Evolutionary conservation across 2,329 filamentous ascomycete genomes (phyloP), one percentile per base, ranked within the genome.

Genomic region (Cladosporium oxysporum): DNA sequence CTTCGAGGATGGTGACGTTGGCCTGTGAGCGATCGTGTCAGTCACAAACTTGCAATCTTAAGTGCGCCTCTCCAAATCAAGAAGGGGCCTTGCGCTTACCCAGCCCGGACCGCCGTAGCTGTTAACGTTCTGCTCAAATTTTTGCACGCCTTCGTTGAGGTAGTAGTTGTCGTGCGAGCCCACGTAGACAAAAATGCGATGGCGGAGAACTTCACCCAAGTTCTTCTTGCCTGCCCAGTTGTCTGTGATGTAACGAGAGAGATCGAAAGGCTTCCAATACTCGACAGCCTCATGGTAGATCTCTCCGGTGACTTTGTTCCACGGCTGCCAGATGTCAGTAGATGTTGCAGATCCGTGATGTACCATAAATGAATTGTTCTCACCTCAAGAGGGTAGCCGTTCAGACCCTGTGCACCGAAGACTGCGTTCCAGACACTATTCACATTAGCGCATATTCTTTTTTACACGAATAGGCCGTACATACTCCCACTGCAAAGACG

Each of bases 251-350:
- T 77, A 76, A 60, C 76, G 55, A 16, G 71, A 71, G 3, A 79
- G 69, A 66, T 79, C 78, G 41, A 79, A 73, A 0, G 71, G 72
- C 64, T 77, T 78, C 78, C 78, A 79, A 66, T 72, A 72, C 31
- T 75, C 71, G 0, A 79, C 76, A 4, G 76, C 77, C 18, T 74
- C 76, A 0, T 70, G 75, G 55, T 77, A 79, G 6, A 79, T 76
- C 37, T 79, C 76, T 16, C 77, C 77, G 0, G 76, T 78, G 29
- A 78, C 75, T 64, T 79, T 79, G 66, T 79, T 74, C 78, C 78
- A 79, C 0, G 78, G 61, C 33, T 64, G 29, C 14, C 23, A 58
- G 1, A 12, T n/a, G 33, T 64, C 12, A 58, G 52, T 33, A 21
- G 12, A 33, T 33, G 4, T 8, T 41, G 18, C 21, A 26, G n/a